Conservation (phyloP, 148 eudicot genomes). For the Vaccinium myrtillus region DNA sequence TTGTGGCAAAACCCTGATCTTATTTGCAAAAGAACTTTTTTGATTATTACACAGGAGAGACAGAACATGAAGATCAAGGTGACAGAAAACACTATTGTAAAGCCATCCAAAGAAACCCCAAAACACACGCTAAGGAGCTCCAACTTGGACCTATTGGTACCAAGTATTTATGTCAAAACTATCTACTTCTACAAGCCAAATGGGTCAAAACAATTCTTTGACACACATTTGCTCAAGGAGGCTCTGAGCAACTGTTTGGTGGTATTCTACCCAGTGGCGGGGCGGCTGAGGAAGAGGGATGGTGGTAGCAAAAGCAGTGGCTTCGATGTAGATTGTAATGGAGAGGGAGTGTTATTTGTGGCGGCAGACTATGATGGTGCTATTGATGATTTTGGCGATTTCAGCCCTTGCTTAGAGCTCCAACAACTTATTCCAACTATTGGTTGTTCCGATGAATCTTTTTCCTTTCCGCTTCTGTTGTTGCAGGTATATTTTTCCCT, state of each 20-base stretch:
- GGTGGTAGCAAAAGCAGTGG: neutral
- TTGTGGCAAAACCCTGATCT: no score
- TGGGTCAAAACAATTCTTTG: constrained; percentile 16
- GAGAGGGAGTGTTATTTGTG: constrained; percentile 21
- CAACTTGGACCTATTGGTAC: constrained; percentile 19
- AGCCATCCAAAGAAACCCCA: constrained; percentile 12
- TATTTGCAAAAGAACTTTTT: neutral
- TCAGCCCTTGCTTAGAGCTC: constrained; percentile 15
- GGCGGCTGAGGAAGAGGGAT: neutral
- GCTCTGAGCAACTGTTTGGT: constrained; percentile 12
- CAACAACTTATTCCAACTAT: constrained; percentile 7
- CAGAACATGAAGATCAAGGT: constrained; percentile 5
- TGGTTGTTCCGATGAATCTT: constrained; percentile 7
- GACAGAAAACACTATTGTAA: neutral
- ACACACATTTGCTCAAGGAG: neutral
- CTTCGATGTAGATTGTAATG: constrained; percentile 17
- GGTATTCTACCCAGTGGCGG: constrained; percentile 22
- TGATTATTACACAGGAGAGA: neutral
- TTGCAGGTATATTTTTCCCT: constrained; percentile 11
- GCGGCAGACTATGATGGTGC: constrained; percentile 6
- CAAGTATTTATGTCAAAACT: neutral
- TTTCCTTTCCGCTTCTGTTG: constrained; percentile 10
- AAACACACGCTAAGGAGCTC: constrained; percentile 12
- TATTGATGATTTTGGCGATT: constrained; percentile 17
- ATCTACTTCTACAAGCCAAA: constrained; percentile 17